Percentiles rank a stretch among this genome's conserved stretches.
These are phyloP conservation scores for Elsinoe perseae DNA, from an alignment of 2,329 filamentous ascomycete genomes.

Conservation along the genomic window DNA sequence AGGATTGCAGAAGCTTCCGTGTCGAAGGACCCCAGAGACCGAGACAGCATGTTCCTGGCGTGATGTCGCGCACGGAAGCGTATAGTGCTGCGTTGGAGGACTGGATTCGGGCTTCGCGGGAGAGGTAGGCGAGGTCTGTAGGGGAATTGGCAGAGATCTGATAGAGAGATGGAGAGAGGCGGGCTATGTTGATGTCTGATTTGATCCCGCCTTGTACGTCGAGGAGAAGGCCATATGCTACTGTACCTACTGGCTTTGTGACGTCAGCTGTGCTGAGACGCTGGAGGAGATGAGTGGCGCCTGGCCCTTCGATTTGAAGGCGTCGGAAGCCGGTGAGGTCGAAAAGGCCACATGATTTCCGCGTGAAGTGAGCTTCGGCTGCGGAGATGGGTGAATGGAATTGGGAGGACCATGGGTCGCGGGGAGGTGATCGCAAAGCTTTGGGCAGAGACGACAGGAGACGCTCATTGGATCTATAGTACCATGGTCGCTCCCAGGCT, in stretches of 20 bases:
- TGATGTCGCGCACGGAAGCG: slow-evolving; percentile 52
- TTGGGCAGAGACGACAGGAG: slow-evolving; percentile 46
- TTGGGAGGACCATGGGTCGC: slow-evolving; percentile 52
- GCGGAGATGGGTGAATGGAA: slow-evolving; percentile 53
- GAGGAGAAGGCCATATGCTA: slow-evolving; percentile 52
- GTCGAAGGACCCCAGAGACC: slow-evolving; percentile 56
- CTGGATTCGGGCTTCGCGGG: slow-evolving; percentile 46
- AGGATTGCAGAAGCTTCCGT: slow-evolving; percentile 42
- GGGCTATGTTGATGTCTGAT: slow-evolving; percentile 51
- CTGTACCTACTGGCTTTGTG: slow-evolving; percentile 39
- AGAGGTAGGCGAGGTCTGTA: slow-evolving; percentile 48
- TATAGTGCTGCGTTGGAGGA: slow-evolving; percentile 35
- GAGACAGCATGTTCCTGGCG: slow-evolving; percentile 52
- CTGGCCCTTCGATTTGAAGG: slow-evolving; percentile 51
- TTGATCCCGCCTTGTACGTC: slow-evolving; percentile 47
- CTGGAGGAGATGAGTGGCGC: slow-evolving; percentile 49
- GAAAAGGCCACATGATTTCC: slow-evolving; percentile 54
- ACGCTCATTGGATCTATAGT: slow-evolving; percentile 51
- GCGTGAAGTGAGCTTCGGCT: slow-evolving; percentile 57
- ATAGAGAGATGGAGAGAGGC: slow-evolving; percentile 44
- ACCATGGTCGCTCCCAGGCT: slow-evolving; percentile 57
- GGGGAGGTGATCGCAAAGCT: slow-evolving; percentile 48
- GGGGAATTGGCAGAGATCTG: slow-evolving; percentile 52
- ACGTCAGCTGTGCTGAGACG: slow-evolving; percentile 47
- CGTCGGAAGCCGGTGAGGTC: slow-evolving; percentile 55